Conservation (phyloP, 371 early-diverging fungal genomes). For the Mucor saturninus region DNA sequence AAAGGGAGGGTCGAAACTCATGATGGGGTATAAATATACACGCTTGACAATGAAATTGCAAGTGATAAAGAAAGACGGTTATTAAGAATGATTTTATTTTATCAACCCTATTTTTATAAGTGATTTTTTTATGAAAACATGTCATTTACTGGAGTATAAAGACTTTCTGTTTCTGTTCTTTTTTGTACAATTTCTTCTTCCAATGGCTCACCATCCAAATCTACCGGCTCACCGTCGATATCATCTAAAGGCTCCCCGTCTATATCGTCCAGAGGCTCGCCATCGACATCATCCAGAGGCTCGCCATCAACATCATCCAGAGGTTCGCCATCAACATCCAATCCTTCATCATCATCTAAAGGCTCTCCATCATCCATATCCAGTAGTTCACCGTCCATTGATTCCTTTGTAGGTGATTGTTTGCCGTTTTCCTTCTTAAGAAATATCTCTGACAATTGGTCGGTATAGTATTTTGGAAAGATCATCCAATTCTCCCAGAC, state of each 20-base stretch:
- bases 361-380: constrained; percentile 24
- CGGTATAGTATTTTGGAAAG: constrained; percentile 76
- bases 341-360: constrained; percentile 4
- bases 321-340: constrained; percentile 47
- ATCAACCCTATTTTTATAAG: not conserved
- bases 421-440: constrained; percentile 32
- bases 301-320: constrained; percentile 41
- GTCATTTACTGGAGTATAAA: constrained; percentile 7
- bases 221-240: constrained; percentile 45
- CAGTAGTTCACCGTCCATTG: constrained; percentile 15
- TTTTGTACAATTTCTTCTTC: too few relatives aligned
- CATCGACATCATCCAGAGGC: constrained; percentile 56
- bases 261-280: constrained; percentile 49
- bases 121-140: not conserved
- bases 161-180: not conserved
- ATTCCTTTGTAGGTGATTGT: constrained; percentile 10
- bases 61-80: not conserved
- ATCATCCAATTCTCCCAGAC: constrained; percentile 93
- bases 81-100: not conserved
- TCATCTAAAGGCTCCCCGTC: constrained; percentile 26
- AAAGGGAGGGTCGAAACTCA: not conserved
- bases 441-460: constrained; percentile 53
- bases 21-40: not conserved
- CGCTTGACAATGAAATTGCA: not conserved
- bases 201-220: constrained; percentile 15